A percentile compares a stretch with the other conserved stretches of the same genome.
These are phyloP conservation scores for Akanthomyces muscarius DNA, from an alignment of 2,329 filamentous ascomycete species.

Conservation along the genomic window DNA sequence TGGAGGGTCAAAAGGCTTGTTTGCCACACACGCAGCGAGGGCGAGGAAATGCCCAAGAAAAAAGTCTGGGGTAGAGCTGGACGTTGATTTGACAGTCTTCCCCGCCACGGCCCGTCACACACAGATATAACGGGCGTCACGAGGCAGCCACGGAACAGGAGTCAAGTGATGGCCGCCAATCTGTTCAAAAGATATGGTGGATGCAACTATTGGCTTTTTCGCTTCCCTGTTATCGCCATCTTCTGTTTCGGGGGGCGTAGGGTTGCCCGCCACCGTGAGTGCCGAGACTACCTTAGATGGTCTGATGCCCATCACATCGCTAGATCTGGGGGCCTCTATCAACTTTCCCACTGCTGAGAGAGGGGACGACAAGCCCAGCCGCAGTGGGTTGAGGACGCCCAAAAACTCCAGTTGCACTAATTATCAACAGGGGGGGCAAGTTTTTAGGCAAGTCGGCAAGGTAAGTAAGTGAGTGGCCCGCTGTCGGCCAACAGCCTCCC, in stretches of 20 bases:
- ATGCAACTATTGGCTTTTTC: not conserved
- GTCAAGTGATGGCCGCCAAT: not conserved
- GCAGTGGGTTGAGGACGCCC: not conserved
- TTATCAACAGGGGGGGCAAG: no score
- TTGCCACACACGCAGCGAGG: not conserved
- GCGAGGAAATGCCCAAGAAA: no score
- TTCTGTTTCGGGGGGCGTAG: no score
- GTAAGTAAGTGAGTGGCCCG: no score
- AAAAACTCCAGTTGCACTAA: no score
- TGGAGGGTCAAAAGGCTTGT: not conserved
- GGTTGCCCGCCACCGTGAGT: not conserved
- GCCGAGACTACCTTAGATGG: not conserved
- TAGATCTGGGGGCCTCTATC: not conserved
- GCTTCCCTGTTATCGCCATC: no score
- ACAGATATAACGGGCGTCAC: not conserved
- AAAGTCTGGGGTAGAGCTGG: conserved; percentile 6
- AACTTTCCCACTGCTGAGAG: not conserved
- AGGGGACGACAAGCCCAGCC: no score
- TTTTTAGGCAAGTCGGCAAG: no score
- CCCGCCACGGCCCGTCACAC: conserved; percentile 1
- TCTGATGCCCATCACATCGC: not conserved
- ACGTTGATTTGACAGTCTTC: not conserved
- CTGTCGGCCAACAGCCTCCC: no score
- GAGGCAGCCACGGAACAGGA: not conserved
- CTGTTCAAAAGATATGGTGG: not conserved